A percentile compares a stretch with the other conserved stretches of the same genome.
phyloP scores from a whole-genome alignment of 345 rosid species.

The Eucalyptus regnans region DNA sequence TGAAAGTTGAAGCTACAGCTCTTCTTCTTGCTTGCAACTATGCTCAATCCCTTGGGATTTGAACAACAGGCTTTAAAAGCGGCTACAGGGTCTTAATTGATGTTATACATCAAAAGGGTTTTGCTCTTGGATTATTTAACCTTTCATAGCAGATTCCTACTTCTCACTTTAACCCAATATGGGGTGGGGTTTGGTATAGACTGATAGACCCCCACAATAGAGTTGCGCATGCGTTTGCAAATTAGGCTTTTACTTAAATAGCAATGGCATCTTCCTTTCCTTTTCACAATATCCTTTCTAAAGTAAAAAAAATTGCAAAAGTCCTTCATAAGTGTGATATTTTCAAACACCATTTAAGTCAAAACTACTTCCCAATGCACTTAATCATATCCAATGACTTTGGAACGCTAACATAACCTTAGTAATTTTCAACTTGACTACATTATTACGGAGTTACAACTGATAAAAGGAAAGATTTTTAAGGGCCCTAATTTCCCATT shows the following conservation, averaged over 20 bases:
- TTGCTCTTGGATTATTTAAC: not conserved
- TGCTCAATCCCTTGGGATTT: not conserved
- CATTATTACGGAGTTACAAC: not conserved
- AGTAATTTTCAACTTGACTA: not conserved
- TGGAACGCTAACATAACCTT: not conserved
- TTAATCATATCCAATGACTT: too few species aligned
- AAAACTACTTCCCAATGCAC: too few species aligned
- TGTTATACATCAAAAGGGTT: not conserved
- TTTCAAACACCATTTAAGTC: too few species aligned
- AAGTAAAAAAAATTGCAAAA: not conserved
- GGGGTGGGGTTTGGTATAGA: not conserved
- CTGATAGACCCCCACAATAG: not conserved
- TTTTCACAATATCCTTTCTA: not conserved
- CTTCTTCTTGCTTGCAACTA: not conserved
- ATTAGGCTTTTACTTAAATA: not conserved
- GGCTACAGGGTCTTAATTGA: not conserved
- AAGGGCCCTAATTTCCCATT: not conserved
- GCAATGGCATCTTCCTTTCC: not conserved
- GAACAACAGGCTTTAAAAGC: not conserved
- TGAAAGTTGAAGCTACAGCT: not conserved
- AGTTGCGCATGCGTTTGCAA: not conserved
- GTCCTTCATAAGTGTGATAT: too few species aligned
- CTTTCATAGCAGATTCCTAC: too few species aligned
- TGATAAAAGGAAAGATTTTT: not conserved
- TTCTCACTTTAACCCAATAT: not conserved